Base-by-base conservation (phyloP, 306 rosid species). In the Cercis canadensis region DNA sequence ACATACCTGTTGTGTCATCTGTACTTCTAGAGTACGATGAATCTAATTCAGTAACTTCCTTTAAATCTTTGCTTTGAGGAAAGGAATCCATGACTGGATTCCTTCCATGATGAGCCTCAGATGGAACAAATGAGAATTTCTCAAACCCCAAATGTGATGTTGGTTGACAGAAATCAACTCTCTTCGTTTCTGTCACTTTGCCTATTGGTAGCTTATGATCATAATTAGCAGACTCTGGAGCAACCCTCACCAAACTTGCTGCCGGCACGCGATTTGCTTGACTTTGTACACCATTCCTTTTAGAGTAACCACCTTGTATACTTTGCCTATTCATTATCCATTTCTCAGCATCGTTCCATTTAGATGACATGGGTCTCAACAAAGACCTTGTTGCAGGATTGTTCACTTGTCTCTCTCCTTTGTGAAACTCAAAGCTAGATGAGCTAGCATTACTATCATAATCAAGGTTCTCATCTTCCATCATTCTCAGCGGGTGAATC, bases 361-460 rank as follows among this genome's bases (percentile, higher is more conserved):
- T 93, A 0, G 96, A 93, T 34, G 98, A 84, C 59, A 93, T 87
- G 3, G 97, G 96, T 60, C 96, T 87, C 57, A 88, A 76, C 1
- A 88, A 70, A 3, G 90, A 80, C 70, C 96, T 81, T 56, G 88
- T 41, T 11, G 80, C 80, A 29, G 75, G 87, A 68, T 80, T 82
- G 75, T 72, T 87, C n/a, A 45, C 85, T 11, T 86, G 54, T 63
- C 90, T 88, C 75, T 93, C 98, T 63, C 96, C 94, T 59, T 87
- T 90, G 62, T 87, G 96, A 70, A 93, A 93, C 88, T 93, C 98
- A n/a, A 93, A 93, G 70, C 98, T 93, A 0, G 98, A 93, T 2
- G 98, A 93, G 81, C 98, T 93, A 59, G 98, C 97, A 72, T 93
- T 91, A 66, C 98, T 93, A 64, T 93, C 98, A 63, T 90, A 93